phyloP scores from a whole-genome alignment of 2,329 filamentous ascomycete species.

The Dothistroma pini region DNA sequence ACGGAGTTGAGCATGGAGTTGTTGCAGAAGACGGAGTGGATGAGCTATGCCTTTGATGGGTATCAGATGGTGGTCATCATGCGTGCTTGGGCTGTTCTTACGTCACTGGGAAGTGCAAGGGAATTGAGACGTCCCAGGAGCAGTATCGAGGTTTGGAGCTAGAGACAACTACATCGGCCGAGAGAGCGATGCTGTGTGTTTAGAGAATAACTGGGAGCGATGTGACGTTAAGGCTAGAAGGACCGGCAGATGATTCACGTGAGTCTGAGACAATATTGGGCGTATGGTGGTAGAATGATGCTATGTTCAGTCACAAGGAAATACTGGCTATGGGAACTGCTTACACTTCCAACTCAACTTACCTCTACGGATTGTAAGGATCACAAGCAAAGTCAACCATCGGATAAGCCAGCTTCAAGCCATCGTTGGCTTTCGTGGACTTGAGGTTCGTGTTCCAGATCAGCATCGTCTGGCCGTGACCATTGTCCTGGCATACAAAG shows the following conservation, averaged over 20 bases:
- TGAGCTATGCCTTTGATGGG: conserved; percentile 13
- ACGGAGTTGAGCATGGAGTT: conserved; percentile 10
- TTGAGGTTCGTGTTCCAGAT: conserved; percentile 1
- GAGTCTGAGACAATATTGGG: background rate
- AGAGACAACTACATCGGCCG: background rate
- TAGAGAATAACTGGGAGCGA: background rate
- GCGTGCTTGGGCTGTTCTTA: conserved; percentile 12
- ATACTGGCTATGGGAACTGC: background rate
- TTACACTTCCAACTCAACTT: background rate
- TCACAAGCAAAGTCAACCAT: conserved; percentile 10
- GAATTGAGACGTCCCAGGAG: background rate
- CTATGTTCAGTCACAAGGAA: background rate
- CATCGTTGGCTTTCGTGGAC: conserved; percentile 6
- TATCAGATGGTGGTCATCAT: conserved; percentile 17
- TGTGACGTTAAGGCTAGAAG: background rate
- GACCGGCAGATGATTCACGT: background rate
- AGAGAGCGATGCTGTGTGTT: background rate
- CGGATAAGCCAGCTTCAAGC: conserved; percentile 5
- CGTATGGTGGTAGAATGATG: background rate
- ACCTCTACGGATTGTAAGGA: conserved; percentile 5
- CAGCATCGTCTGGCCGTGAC: conserved; percentile 1
- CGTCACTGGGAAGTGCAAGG: conserved; percentile 11
- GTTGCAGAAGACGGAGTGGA: conserved; percentile 14
- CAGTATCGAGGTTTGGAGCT: conserved; percentile 1
- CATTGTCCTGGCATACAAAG: conserved; percentile 8